Conservation (phyloP, 73 alveolate genomes). For the Strombidium stylifer region DNA sequence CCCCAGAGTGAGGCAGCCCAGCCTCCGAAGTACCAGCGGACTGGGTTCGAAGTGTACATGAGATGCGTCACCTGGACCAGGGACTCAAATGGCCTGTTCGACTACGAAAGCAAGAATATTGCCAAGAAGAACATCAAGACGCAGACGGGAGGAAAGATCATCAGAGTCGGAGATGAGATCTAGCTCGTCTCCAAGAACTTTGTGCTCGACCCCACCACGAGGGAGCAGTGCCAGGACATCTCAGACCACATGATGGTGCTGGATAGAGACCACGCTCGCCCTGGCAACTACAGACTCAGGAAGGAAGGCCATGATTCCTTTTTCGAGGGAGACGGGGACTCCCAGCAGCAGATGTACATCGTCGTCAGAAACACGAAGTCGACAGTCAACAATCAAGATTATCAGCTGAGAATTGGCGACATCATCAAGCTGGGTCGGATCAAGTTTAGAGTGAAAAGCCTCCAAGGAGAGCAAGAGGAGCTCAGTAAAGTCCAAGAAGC, state of each 20-base stretch:
- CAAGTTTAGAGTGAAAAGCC: constrained; percentile 65
- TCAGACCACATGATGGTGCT: too few relatives aligned
- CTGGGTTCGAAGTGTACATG: constrained; percentile 34
- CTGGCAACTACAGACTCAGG: too few relatives aligned
- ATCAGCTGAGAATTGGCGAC: constrained; percentile 49
- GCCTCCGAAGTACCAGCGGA: too few relatives aligned
- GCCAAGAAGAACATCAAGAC: constrained; percentile 32
- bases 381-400: constrained; percentile 9
- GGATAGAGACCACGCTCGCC: too few relatives aligned
- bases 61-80: constrained; percentile 56
- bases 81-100: constrained; percentile 69
- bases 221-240: too few relatives aligned
- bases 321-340: constrained; percentile 34
- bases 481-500: too few relatives aligned
- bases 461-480: constrained; percentile 30
- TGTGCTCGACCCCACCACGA: too few relatives aligned
- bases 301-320: too few relatives aligned
- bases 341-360: constrained; percentile 31
- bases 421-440: constrained; percentile 80
- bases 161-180: constrained; percentile 30
- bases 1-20: too few relatives aligned
- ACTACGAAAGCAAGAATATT: constrained; percentile 48
- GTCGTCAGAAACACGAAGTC: constrained; percentile 31
- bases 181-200: constrained; percentile 26
- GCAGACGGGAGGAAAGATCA: constrained; percentile 31